phyloP scores from a whole-genome alignment of 108 stramenopile species.

The Conticribra weissflogii region DNA sequence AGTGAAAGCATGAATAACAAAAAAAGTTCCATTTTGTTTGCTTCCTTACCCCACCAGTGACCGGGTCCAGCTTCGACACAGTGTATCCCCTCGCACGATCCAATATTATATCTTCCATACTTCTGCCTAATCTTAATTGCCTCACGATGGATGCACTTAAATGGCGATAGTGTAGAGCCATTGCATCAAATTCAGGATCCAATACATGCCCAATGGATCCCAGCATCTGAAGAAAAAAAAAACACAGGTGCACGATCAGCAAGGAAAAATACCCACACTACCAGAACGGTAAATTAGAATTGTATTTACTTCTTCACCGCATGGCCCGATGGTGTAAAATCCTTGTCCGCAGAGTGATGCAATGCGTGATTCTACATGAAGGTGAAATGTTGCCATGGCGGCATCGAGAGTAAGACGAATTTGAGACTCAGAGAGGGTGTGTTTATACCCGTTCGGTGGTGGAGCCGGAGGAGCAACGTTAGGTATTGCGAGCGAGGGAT shows the following conservation, averaged over 20 bases:
- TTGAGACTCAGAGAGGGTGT: slow-evolving; percentile 39
- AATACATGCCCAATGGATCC: slow-evolving; percentile 56
- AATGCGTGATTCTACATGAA: slow-evolving; percentile 82
- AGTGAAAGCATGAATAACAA: too few species aligned
- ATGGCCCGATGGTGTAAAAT: slow-evolving; percentile 92
- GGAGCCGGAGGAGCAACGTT: slow-evolving; percentile 41
- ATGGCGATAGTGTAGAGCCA: slow-evolving; percentile 88
- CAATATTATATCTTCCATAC: slow-evolving; percentile 65
- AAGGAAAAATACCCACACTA: not conserved
- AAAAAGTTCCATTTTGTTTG: too few species aligned
- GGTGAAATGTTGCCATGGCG: slow-evolving; percentile 73
- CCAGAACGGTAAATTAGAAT: slow-evolving; percentile 13
- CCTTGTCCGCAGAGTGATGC: slow-evolving; percentile 77
- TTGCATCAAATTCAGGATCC: slow-evolving; percentile 51
- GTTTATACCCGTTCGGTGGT: slow-evolving; percentile 45
- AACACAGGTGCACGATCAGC: slow-evolving; percentile 34
- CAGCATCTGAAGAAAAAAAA: too few species aligned
- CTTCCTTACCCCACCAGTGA: slow-evolving; percentile 66
- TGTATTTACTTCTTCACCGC: slow-evolving; percentile 69
- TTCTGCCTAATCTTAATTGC: slow-evolving; percentile 47
- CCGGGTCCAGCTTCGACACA: slow-evolving; percentile 77
- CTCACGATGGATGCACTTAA: slow-evolving; percentile 63
- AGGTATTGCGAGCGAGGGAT: slow-evolving; percentile 4
- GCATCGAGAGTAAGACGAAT: slow-evolving; percentile 58
- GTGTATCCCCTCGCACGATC: slow-evolving; percentile 81